Base-by-base conservation (phyloP, 2,329 filamentous ascomycete species). In the Fusarium euwallaceae region DNA sequence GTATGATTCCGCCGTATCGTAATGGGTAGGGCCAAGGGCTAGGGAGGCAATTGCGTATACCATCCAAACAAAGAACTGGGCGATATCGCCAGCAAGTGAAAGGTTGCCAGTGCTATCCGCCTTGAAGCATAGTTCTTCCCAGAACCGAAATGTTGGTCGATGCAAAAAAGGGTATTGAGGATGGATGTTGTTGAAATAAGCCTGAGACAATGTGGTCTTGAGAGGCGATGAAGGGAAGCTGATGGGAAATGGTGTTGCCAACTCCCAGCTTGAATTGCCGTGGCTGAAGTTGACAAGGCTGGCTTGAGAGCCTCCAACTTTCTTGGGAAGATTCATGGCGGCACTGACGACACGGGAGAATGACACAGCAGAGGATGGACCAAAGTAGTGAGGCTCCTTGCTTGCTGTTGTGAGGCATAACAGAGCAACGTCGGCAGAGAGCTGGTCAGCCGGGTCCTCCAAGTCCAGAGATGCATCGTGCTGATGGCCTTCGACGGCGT, bases 371-470 rank as follows among this genome's bases (percentile, higher is more conserved):
- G 69, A 72, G 6, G 69, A 72, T 2, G 71, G 71, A 5, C 71
- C 71, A 39, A 74, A 74, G 24, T 74, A 74, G 20, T 72, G 71
- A 72, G 71, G 71, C 37, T 72, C 71, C 14, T 70, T 74, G 43
- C 71, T 65, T 2, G 71, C 71, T 12, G 71, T 58, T 5, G 69
- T 74, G 9, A 74, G 20, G 37, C 69, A 74, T 2, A 74, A 45
- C 43, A 74, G 20, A 1, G 71, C 71, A 29, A 74, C 71, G 11
- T 74, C 71, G 17, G 71, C 65, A 10, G 70, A 74, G 2, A 74
- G 20, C 17, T 73, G 70, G 39, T 74, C 70, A 6, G 70, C 67
- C 4, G 61, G 62, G 4, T 74, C 70, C 17, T 74, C 70, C 7
- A 29, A 45, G 6, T 73, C 70, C 4, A 65, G n/a, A 1, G 58